Conservation (phyloP, 2,329 filamentous ascomycete species). For the Fusarium foetens region DNA sequence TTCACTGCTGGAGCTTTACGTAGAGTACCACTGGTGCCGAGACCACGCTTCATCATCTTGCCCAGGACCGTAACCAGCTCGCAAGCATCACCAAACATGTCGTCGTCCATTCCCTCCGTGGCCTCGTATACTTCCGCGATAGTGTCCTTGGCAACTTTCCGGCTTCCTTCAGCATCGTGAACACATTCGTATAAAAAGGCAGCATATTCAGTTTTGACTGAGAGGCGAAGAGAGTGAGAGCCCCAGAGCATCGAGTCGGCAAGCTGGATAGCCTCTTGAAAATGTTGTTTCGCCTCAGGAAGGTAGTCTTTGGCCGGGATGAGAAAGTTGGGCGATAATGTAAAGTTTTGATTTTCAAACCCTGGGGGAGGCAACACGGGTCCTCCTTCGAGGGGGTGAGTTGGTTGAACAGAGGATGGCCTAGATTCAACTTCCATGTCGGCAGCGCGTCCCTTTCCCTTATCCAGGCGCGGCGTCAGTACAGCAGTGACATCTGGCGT, state of each 20-base stretch:
- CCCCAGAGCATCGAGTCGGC: slow-evolving; percentile 83
- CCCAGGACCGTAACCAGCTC: slow-evolving; percentile 87
- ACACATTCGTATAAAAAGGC: slow-evolving; percentile 95
- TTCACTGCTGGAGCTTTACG: slow-evolving; percentile 46
- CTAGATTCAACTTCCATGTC: slow-evolving; percentile 55
- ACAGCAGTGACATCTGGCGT: slow-evolving; percentile 58
- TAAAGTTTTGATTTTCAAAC: slow-evolving; percentile 55
- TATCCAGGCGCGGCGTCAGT: slow-evolving; percentile 52
- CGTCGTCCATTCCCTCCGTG: slow-evolving; percentile 91
- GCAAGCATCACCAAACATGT: slow-evolving; percentile 92
- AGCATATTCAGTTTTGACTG: slow-evolving; percentile 90
- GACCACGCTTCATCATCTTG: slow-evolving; percentile 85
- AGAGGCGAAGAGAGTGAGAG: slow-evolving; percentile 88
- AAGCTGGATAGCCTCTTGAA: slow-evolving; percentile 78
- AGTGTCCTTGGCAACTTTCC: slow-evolving; percentile 80
- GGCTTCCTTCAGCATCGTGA: slow-evolving; percentile 80
- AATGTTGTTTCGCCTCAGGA: slow-evolving; percentile 82
- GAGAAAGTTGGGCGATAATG: slow-evolving; percentile 75
- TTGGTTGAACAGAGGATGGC: slow-evolving; percentile 59
- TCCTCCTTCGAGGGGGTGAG: slow-evolving; percentile 65
- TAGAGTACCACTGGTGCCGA: slow-evolving; percentile 53
- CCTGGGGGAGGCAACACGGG: slow-evolving; percentile 68
- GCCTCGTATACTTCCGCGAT: slow-evolving; percentile 93
- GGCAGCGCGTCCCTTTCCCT: slow-evolving; percentile 61
- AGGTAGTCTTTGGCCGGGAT: slow-evolving; percentile 84